These are phyloP conservation scores for Nakazawaea anatomiae DNA, from an alignment of 805 yeast species.

Conservation along the genomic window DNA sequence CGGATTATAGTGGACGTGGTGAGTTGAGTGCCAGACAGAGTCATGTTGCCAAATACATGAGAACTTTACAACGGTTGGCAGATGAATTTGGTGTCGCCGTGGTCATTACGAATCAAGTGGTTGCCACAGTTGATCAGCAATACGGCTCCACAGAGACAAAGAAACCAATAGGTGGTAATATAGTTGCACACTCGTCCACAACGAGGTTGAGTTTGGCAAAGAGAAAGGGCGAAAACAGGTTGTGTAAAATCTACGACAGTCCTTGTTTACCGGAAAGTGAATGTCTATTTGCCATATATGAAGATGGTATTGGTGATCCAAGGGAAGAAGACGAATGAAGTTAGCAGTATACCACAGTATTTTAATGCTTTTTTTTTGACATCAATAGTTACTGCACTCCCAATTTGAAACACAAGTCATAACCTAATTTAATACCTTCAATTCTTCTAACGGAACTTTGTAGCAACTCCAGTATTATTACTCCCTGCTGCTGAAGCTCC, in stretches of 20 bases:
- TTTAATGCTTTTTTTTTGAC: background rate
- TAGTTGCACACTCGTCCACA: slow-evolving; percentile 94
- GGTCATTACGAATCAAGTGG: slow-evolving; percentile 93
- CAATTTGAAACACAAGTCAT: slow-evolving; percentile 1
- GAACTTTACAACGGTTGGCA: slow-evolving; percentile 86
- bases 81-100: slow-evolving; percentile 98
- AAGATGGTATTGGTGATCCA: slow-evolving; percentile 96
- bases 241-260: slow-evolving; percentile 91
- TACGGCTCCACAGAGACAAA: slow-evolving; percentile 82
- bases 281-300: slow-evolving; percentile 91
- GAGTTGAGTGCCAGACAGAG: slow-evolving; percentile 92
- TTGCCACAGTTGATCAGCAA: slow-evolving; percentile 87
- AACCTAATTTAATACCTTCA: background rate
- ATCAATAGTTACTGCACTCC: background rate
- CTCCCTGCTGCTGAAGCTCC: background rate
- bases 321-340: slow-evolving; percentile 58
- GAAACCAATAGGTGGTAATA: slow-evolving; percentile 97
- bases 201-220: slow-evolving; percentile 87
- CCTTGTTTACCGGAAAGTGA: slow-evolving; percentile 97
- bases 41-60: slow-evolving; percentile 90
- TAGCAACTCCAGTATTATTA: background rate
- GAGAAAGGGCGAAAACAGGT: slow-evolving; percentile 88
- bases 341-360: no score
- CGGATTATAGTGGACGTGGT: slow-evolving; percentile 93
- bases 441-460: background rate